Base-by-base conservation (phyloP, 140 eudicot species). In the Anethum foeniculum region DNA sequence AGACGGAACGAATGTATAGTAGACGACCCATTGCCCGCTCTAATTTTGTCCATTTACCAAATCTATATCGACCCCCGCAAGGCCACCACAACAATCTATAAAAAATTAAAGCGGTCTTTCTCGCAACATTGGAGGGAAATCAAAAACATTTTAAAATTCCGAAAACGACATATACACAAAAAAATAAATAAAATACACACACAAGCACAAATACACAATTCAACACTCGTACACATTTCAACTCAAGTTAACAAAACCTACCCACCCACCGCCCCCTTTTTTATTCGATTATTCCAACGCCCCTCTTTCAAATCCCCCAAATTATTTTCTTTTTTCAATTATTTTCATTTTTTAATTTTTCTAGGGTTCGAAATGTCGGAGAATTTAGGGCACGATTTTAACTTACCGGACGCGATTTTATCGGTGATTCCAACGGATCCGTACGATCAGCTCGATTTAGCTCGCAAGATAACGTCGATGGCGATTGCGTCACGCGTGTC, bases 401-500 rank as follows among this genome's bases (percentile, higher is more conserved):
- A 90, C 79, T 77, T 92, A 41, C 93, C 97, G 9, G 93, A 94
- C 77, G 93, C 85, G 77, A 85, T 94, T 15, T 84, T 94, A 23
- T 83, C 97, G 39, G 96, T 94, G 14, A 88, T 94, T 36, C 98
- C 98, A 0, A 85, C 95, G 27, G 98, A 94, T 87, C 97, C 98
- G 0, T 92, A 90, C 74, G 98, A 94, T 41, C 98, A 94, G 82
- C 77, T 94, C 78, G 98, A 94, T 88, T 91, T 94, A 56, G 98
- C 97, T 54, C 88, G 99, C 27, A 95, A 95, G 89, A 88, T 95
- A 51, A 95, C 97, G 38, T 95, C 99, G 79, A 90, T 95, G 97
- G 99, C 99, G 68, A 88, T 95, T 51, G 99, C 97, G 7, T 89
- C 99, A 11, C 95, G 99, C 51, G 99, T 94, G 0, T 85, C 97